phyloP scores from a whole-genome alignment of 2,329 filamentous ascomycete genomes.

The Corynespora cassiicola region DNA sequence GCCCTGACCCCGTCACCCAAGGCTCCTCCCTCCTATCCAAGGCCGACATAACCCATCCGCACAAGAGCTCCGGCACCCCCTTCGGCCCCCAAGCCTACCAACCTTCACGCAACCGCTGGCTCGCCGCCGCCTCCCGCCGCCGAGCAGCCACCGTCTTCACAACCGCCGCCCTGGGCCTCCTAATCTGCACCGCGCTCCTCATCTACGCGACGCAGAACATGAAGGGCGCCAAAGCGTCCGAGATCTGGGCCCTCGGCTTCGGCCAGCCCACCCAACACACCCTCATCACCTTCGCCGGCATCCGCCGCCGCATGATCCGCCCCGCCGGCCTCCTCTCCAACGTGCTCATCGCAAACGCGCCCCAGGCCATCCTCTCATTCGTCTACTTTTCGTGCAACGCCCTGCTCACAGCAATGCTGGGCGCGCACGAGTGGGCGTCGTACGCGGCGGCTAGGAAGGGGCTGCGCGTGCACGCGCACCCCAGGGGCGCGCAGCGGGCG shows the following conservation, averaged over 20 bases:
- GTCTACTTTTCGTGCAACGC: conserved; percentile 55
- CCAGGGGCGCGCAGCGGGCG: conserved; percentile 38
- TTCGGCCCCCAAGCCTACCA: too few species aligned
- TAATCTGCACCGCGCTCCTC: too few species aligned
- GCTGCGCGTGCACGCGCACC: conserved; percentile 43
- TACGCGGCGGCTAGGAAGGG: conserved; percentile 41
- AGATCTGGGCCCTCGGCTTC: too few species aligned
- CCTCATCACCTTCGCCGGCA: conserved; percentile 8
- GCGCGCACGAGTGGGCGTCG: conserved; percentile 54
- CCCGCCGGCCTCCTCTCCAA: conserved; percentile 6
- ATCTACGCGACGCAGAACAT: too few species aligned
- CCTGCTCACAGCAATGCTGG: conserved; percentile 54
- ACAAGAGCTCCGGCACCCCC: too few species aligned
- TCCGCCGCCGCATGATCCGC: conserved; percentile 13
- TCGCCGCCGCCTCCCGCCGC: too few species aligned
- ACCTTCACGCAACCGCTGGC: too few species aligned
- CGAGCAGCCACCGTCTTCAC: too few species aligned
- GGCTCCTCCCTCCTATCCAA: conserved; percentile 1
- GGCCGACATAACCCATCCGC: too few species aligned
- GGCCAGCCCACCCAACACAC: too few species aligned
- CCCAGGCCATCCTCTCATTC: conserved; percentile 54
- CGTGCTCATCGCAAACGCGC: conserved; percentile 52
- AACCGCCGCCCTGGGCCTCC: too few species aligned
- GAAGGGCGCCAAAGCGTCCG: too few species aligned
- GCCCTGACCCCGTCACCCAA: background rate